phyloP scores from a whole-genome alignment of 192 early-diverging fungal genomes.

The Ambispora gerdemannii region DNA sequence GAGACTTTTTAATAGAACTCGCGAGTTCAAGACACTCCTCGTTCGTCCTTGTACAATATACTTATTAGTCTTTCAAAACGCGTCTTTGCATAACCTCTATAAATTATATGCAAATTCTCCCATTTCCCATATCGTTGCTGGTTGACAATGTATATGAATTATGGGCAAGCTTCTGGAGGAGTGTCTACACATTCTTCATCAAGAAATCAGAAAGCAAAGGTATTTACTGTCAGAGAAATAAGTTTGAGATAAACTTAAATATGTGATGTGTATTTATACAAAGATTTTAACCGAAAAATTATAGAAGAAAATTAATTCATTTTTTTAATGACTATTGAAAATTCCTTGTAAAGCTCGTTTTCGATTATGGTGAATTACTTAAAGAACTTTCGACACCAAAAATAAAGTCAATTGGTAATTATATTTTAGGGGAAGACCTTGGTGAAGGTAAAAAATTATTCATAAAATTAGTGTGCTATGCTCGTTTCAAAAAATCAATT shows the following conservation, averaged over 20 bases:
- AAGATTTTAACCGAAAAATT: no score
- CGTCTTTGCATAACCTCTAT: neutral
- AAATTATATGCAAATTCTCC: neutral
- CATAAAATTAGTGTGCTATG: neutral
- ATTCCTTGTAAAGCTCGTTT: constrained; percentile 45
- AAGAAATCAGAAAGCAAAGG: constrained; percentile 47
- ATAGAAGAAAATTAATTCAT: no score
- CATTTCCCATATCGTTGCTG: constrained; percentile 23
- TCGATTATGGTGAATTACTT: constrained; percentile 58
- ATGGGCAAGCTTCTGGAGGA: constrained; percentile 13
- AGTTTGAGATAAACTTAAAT: no score
- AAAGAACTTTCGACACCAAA: constrained; percentile 56
- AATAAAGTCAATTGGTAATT: constrained; percentile 53
- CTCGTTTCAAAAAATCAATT: neutral
- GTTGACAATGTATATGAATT: constrained; percentile 31
- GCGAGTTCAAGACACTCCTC: neutral
- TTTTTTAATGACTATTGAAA: no score
- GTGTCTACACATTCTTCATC: constrained; percentile 6
- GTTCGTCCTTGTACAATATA: neutral
- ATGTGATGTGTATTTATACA: no score
- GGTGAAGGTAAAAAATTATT: constrained; percentile 43
- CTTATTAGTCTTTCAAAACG: neutral
- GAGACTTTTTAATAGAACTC: neutral
- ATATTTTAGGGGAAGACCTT: constrained; percentile 52
- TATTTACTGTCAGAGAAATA: constrained; percentile 26